These are phyloP conservation scores for Chrysophaeum taylorii DNA, from an alignment of 352 stramenopile species.

Conservation along the genomic window DNA sequence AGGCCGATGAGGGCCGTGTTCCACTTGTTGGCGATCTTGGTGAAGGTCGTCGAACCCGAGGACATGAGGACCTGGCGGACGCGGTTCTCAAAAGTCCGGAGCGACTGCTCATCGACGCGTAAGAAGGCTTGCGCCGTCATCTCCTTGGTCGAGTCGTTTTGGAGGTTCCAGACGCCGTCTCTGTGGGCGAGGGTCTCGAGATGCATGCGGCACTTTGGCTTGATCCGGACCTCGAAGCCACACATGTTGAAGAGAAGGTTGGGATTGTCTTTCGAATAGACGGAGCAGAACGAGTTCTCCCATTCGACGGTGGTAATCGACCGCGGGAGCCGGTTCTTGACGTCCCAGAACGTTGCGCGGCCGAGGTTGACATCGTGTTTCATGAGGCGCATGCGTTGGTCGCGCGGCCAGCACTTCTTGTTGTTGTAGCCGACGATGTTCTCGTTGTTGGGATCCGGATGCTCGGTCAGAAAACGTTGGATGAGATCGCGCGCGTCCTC, in stretches of 20 bases:
- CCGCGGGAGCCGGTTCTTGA: conserved; percentile 96
- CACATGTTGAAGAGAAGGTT: conserved; percentile 99
- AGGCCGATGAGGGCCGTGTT: conserved; percentile 75
- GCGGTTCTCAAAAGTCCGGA: conserved; percentile 95
- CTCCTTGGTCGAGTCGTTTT: conserved; percentile 99
- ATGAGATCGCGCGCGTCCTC: conserved; percentile 97
- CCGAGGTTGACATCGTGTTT: conserved; percentile 99
- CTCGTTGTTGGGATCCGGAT: conserved; percentile 99
- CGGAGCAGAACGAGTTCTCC: conserved; percentile 98
- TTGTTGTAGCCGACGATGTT: conserved; percentile 99
- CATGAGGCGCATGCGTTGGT: conserved; percentile 97
- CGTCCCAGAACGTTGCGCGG: conserved; percentile 98
- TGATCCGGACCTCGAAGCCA: conserved; percentile 89
- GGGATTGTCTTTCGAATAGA: conserved; percentile 99
- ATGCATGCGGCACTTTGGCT: conserved; percentile 76
- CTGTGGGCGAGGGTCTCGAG: conserved; percentile 82
- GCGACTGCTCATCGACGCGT: conserved; percentile 80
- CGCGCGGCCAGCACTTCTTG: conserved; percentile 99
- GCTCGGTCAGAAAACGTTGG: conserved; percentile 96
- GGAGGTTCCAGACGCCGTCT: conserved; percentile 98
- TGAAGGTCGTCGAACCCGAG: conserved; percentile 97
- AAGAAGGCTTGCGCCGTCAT: conserved; percentile 96
- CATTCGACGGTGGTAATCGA: conserved; percentile 98
- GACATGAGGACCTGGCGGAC: conserved; percentile 99
- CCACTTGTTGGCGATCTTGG: conserved; percentile 99